Conservation (phyloP, 352 stramenopile species). For the Phytophthora melonis region DNA sequence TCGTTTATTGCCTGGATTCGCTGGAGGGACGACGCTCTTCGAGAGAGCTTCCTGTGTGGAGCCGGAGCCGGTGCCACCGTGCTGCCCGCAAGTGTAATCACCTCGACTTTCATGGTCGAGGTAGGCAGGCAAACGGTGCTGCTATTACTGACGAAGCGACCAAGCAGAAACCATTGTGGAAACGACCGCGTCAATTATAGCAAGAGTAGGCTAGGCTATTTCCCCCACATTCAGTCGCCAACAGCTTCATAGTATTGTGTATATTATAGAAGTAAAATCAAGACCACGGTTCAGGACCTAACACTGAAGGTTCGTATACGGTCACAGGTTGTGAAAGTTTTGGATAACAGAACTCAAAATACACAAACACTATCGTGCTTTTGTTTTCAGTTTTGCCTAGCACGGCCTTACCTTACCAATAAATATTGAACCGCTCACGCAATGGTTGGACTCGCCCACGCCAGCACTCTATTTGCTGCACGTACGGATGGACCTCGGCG, state of each 20-base stretch:
- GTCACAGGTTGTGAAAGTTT: too few relatives aligned
- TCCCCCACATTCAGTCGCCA: neutral
- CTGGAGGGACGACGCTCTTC: neutral
- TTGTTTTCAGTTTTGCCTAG: too few relatives aligned
- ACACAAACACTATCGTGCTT: too few relatives aligned
- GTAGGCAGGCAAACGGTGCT: neutral
- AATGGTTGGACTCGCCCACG: neutral
- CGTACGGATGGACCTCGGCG: neutral
- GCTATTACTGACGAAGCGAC: neutral
- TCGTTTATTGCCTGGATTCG: neutral
- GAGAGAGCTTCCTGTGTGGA: neutral
- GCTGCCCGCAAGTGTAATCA: neutral
- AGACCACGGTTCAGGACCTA: too few relatives aligned
- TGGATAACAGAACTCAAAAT: too few relatives aligned
- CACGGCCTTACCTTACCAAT: too few relatives aligned
- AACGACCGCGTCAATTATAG: neutral
- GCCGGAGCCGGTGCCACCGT: neutral
- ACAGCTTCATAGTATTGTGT: too few relatives aligned
- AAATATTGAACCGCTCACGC: neutral
- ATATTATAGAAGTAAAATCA: too few relatives aligned
- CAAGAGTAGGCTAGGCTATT: neutral
- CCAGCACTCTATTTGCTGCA: neutral
- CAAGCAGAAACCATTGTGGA: neutral
- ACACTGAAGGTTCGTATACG: too few relatives aligned
- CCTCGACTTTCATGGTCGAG: neutral